Evolutionary conservation across 2,329 filamentous ascomycete species (phyloP).

Genomic region (Claviceps humidiphila): DNA sequence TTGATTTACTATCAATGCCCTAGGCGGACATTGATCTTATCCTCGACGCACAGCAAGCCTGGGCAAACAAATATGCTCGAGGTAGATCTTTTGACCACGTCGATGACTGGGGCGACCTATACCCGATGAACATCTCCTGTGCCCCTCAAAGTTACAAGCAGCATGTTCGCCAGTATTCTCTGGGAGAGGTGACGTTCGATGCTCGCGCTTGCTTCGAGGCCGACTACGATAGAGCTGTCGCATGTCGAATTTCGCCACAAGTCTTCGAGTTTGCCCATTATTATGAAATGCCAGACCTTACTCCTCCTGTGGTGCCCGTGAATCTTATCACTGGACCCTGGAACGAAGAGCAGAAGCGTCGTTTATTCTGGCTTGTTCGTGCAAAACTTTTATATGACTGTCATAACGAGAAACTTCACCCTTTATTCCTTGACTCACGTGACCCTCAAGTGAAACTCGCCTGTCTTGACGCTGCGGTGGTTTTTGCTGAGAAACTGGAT

Average conservation of each 20-base stretch:
- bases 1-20: constrained; percentile 25
- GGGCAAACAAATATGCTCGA: no score
- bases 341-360: constrained; percentile 11
- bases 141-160: no score
- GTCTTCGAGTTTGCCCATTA: no score
- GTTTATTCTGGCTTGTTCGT: constrained; percentile 32
- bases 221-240: constrained; percentile 17
- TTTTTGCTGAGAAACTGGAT: constrained; percentile 16
- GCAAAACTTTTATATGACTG: constrained; percentile 19
- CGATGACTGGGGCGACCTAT: no score
- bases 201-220: constrained; percentile 20
- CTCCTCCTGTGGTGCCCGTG: constrained; percentile 25
- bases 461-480: constrained; percentile 23
- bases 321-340: constrained; percentile 3
- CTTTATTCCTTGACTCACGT: no score
- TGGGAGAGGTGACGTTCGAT: constrained; percentile 5
- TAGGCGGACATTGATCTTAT: constrained; percentile 33
- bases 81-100: no score
- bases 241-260: no score
- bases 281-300: constrained; percentile 19
- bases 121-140: no score
- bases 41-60: constrained; percentile 18
- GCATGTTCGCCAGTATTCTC: constrained; percentile 3
- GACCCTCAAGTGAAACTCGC: constrained; percentile 28
- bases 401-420: constrained; percentile 5